phyloP scores from a whole-genome alignment of 108 stramenopile species.

The Cylindrotheca fusiformis region DNA sequence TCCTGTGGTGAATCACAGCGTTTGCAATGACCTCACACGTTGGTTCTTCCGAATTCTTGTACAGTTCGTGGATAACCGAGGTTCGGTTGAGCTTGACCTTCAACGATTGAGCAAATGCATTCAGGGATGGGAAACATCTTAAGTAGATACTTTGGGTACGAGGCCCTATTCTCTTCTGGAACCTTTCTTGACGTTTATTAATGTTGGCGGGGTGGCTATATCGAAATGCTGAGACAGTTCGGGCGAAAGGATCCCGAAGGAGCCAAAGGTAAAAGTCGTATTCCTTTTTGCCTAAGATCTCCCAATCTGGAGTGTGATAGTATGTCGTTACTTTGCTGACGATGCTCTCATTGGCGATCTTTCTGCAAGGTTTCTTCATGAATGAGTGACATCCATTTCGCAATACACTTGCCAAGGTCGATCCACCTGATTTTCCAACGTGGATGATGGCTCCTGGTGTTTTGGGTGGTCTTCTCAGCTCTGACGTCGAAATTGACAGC shows the following conservation, averaged over 20 bases:
- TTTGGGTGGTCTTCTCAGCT: no score
- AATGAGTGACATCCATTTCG: slow-evolving; percentile 52
- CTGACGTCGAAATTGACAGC: no score
- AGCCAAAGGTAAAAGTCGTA: slow-evolving; percentile 39
- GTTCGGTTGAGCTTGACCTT: slow-evolving; percentile 13
- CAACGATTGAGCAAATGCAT: slow-evolving; percentile 33
- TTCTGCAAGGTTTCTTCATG: slow-evolving; percentile 15
- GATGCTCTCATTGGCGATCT: slow-evolving; percentile 9
- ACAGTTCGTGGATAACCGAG: neutral
- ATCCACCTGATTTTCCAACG: slow-evolving; percentile 6
- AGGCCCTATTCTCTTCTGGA: neutral
- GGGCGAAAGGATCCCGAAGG: slow-evolving; percentile 55
- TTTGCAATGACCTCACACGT: slow-evolving; percentile 20
- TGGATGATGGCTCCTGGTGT: slow-evolving; percentile 4
- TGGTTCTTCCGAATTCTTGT: neutral
- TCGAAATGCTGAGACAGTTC: slow-evolving; percentile 52
- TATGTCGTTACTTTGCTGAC: slow-evolving; percentile 31
- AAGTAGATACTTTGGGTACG: slow-evolving; percentile 9
- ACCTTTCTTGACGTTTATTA: slow-evolving; percentile 1
- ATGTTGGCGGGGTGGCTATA: slow-evolving; percentile 34
- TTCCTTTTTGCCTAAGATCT: slow-evolving; percentile 18
- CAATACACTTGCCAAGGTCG: slow-evolving; percentile 28
- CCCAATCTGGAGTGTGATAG: slow-evolving; percentile 49
- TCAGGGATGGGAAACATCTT: slow-evolving; percentile 44
- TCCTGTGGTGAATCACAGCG: slow-evolving; percentile 32